These are phyloP conservation scores for Eurotiales sp. DNA, from an alignment of 2,329 filamentous ascomycete species.

Conservation along the genomic window DNA sequence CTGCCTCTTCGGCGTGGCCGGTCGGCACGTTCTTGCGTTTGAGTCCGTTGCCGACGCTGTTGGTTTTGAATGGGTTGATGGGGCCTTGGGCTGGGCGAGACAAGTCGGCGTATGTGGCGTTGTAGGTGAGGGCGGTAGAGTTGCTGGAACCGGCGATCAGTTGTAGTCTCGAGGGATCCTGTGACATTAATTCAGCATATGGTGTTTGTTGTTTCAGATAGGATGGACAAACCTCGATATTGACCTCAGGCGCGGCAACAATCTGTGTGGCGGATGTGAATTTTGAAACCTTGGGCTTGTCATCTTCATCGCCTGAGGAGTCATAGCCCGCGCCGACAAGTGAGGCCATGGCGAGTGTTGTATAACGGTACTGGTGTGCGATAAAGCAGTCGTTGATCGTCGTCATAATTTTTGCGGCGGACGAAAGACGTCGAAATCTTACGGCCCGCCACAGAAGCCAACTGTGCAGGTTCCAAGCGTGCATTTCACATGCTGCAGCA, in stretches of 20 bases:
- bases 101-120: conserved; percentile 67
- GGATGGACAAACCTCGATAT: conserved; percentile 53
- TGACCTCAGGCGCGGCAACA: conserved; percentile 51
- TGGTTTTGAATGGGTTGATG: conserved; percentile 69
- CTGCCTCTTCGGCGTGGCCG: conserved; percentile 81
- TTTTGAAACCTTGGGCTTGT: conserved; percentile 21
- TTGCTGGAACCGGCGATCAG: conserved; percentile 49
- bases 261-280: conserved; percentile 35
- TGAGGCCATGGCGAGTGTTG: conserved; percentile 34
- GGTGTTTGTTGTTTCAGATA: conserved; percentile 1
- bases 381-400: not conserved
- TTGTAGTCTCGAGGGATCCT: conserved; percentile 50
- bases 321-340: conserved; percentile 44
- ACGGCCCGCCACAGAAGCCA: conserved; percentile 6
- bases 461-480: not conserved
- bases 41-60: conserved; percentile 48
- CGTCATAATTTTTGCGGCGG: not conserved
- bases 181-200: conserved; percentile 35
- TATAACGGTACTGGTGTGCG: not conserved
- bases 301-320: conserved; percentile 49
- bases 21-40: conserved; percentile 83
- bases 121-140: conserved; percentile 49
- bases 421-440: conserved; percentile 12
- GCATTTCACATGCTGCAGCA: not conserved
- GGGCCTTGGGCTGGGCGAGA: conserved; percentile 65